Conservation (phyloP, 305 asterid genomes). For the Fraxinus albicans region DNA sequence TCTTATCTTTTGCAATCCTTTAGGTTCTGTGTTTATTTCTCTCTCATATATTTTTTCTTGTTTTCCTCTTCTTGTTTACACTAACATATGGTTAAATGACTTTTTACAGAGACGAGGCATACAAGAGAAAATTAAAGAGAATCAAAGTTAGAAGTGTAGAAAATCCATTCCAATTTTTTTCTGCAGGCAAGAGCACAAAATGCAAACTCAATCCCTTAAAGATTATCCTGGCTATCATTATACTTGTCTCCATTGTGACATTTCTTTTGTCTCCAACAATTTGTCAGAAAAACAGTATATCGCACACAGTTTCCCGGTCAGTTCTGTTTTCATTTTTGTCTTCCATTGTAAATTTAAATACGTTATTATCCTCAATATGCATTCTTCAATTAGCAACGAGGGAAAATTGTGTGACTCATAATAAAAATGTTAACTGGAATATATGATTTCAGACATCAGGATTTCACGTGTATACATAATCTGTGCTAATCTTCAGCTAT, state of each 20-base stretch:
- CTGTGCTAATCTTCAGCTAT: background rate
- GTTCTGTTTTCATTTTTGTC: constrained; percentile 6
- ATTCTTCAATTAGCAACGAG: background rate
- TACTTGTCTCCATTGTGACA: constrained; percentile 28
- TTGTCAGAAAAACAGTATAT: constrained; percentile 24
- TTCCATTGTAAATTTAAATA: background rate
- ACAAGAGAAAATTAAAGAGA: constrained; percentile 55
- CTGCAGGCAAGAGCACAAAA: constrained; percentile 37
- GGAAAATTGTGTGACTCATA: background rate
- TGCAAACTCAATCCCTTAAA: constrained; percentile 43
- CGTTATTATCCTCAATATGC: background rate
- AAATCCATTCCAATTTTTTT: constrained; percentile 34
- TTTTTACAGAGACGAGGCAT: constrained; percentile 47
- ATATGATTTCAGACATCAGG: background rate
- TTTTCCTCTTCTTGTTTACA: background rate
- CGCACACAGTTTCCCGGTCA: constrained; percentile 35
- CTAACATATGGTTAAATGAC: background rate
- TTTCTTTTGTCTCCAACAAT: constrained; percentile 38
- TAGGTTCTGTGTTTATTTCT: background rate
- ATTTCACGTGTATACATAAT: background rate
- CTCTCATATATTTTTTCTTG: background rate
- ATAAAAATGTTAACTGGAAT: background rate
- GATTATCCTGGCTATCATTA: constrained; percentile 35
- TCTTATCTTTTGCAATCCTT: background rate
- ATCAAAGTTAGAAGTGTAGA: constrained; percentile 37